A percentile compares a stretch with the other conserved stretches of the same genome.
phyloP scores from a whole-genome alignment of 2,329 filamentous ascomycete genomes.

The Plenodomus tracheiphilus region DNA sequence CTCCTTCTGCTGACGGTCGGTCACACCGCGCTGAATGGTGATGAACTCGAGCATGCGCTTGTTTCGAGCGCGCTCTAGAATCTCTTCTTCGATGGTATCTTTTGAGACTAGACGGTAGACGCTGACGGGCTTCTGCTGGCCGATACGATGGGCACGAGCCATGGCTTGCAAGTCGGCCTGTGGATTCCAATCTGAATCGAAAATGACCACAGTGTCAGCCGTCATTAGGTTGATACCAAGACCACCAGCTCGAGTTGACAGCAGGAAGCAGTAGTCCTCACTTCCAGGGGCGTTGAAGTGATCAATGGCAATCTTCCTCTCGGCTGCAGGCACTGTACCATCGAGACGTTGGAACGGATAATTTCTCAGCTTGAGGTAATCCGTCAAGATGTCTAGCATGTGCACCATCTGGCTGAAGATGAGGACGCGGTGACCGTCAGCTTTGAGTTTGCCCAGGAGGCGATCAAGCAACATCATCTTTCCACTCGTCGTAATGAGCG shows the following conservation, averaged over 20 bases:
- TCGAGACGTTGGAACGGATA: conserved; percentile 95
- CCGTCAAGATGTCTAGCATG: conserved; percentile 94
- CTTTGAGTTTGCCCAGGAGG: conserved; percentile 89
- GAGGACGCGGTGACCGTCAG: conserved; percentile 90
- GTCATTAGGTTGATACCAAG: conserved; percentile 99
- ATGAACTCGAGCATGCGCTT: conserved; percentile 97
- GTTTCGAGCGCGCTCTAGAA: conserved; percentile 92
- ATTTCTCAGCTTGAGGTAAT: conserved; percentile 90
- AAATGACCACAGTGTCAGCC: conserved; percentile 95
- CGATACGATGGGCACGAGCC: conserved; percentile 96
- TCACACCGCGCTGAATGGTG: conserved; percentile 95
- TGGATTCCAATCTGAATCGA: conserved; percentile 99
- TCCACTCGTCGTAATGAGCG: conserved; percentile 92
- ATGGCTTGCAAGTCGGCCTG: conserved; percentile 98
- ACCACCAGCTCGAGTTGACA: conserved; percentile 93
- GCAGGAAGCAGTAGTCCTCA: conserved; percentile 92
- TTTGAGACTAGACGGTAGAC: conserved; percentile 97
- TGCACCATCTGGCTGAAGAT: conserved; percentile 99
- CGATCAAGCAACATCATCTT: conserved; percentile 99
- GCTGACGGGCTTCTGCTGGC: conserved; percentile 92
- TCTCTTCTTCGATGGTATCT: conserved; percentile 97
- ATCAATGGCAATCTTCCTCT: conserved; percentile 91
- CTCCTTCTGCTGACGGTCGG: conserved; percentile 86
- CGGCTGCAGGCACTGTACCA: conserved; percentile 86
- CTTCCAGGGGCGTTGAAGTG: conserved; percentile 98